Evolutionary conservation across 768 basidiomycete genomes (phyloP), one percentile per base, ranked within the genome.

Genomic region (Naganishia kalamii): DNA sequence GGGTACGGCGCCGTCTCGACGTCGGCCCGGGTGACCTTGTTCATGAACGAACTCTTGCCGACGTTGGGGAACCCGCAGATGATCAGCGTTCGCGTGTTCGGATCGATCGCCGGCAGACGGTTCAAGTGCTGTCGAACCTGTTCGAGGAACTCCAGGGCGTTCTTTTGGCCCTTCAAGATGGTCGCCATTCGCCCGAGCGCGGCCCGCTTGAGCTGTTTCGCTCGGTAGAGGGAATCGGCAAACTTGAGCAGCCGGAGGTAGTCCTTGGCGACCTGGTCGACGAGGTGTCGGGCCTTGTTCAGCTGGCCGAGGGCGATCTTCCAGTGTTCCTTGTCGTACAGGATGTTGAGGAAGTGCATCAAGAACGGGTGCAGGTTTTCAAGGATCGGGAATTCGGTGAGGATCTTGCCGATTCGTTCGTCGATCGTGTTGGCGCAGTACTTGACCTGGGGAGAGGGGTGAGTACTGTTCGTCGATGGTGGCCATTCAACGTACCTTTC

Each of bases 301-400:
- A 99, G 85, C 76, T 99, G 96, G 66, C 96, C 94, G 47, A 99
- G 82, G 3, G 96, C 96, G 60, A 99, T 88, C 81, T 98, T 98
- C 85, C 97, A 97, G 77, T 99, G 94, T 76, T 97, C 97, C 81
- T 98, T 98, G 84, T 99, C 96, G 79, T 99, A 99, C 44, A 99
- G 84, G 17, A 99, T 96, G 79, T 99, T 99, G 84, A 99, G 86
- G 19, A 99, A 83, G 1, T 92, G 93, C 1, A 91, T 84, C 19
- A 98, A 82, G 82, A 98, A 99, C 1, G 96, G 96, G 78, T 99
- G 96, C 11, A 99, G 83, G 76, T 98, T 94, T 83, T 98, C 94
- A 60, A 99, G 87, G 81, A 98, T 86, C 23, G 96, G 96, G 81
- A 99, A 99, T 78, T 99, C 96, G 47, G 87, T 84, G 74, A 99